These are phyloP conservation scores for Mucuna pruriens DNA, from an alignment of 306 rosid species.

Conservation along the genomic window DNA sequence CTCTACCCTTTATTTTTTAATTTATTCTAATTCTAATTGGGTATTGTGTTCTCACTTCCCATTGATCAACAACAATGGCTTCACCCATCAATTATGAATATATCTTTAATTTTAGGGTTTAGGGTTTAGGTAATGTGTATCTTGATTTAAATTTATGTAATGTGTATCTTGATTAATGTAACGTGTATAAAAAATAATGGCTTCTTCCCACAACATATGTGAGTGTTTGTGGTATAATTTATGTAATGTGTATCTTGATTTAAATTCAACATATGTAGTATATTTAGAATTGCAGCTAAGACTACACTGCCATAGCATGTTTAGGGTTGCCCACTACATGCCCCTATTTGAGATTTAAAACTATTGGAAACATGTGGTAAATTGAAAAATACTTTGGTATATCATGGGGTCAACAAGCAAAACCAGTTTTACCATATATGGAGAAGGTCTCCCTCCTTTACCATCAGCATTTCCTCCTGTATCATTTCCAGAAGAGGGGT, in stretches of 20 bases:
- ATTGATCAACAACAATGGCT: background rate
- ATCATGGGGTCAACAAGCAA: background rate
- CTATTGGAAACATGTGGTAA: background rate
- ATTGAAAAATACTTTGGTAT: background rate
- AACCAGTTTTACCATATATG: conserved; percentile 67
- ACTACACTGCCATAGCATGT: background rate
- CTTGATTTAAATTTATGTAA: no score
- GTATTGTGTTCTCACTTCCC: background rate
- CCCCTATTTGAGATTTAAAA: background rate
- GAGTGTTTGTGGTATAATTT: no score
- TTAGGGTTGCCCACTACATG: background rate
- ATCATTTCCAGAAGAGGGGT: conserved; percentile 76
- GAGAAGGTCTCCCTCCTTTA: conserved; percentile 76
- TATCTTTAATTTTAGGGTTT: background rate
- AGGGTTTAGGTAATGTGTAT: no score
- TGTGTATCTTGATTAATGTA: no score
- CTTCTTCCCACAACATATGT: no score
- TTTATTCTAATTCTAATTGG: background rate
- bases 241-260: no score
- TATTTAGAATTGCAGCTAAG: background rate
- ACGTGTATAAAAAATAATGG: no score
- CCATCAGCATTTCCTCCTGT: conserved; percentile 67
- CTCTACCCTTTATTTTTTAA: background rate
- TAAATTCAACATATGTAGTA: background rate
- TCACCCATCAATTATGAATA: background rate